Percentiles rank a stretch among this genome's conserved stretches.
Evolutionary conservation across 2,329 filamentous ascomycete species (phyloP).

Genomic region (Akanthomyces muscarius): DNA sequence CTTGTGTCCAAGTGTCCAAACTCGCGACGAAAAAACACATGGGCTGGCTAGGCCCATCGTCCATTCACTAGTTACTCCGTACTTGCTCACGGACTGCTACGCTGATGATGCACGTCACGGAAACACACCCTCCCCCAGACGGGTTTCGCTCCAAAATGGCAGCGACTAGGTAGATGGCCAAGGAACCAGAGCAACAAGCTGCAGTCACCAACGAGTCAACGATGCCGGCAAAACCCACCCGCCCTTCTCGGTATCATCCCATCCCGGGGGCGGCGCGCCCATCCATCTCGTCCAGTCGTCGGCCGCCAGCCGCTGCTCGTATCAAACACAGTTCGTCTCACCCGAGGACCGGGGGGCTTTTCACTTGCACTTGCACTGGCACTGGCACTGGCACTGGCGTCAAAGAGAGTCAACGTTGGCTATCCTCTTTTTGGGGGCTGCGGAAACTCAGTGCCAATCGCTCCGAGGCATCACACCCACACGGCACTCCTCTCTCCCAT

Average conservation of each 20-base stretch:
- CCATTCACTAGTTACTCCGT: neutral
- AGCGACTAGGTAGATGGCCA: too few relatives aligned
- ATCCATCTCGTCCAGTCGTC: neutral
- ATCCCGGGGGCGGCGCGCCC: too few relatives aligned
- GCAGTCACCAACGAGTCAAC: too few relatives aligned
- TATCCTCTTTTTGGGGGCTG: neutral
- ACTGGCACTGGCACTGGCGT: neutral
- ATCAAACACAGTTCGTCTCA: conserved; percentile 1
- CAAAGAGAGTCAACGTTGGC: neutral
- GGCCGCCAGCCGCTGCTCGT: neutral
- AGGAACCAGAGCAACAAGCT: too few relatives aligned
- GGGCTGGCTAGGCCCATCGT: neutral
- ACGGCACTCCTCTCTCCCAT: neutral
- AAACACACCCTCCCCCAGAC: neutral
- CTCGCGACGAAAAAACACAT: neutral
- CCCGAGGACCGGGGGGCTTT: neutral
- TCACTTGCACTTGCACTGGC: too few relatives aligned
- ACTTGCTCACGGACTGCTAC: neutral
- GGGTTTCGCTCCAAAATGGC: too few relatives aligned
- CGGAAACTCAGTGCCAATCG: neutral
- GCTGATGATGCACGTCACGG: conserved; percentile 6
- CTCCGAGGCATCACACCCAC: neutral
- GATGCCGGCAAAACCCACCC: too few relatives aligned
- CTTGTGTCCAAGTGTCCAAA: too few relatives aligned
- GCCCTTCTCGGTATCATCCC: too few relatives aligned